These are phyloP conservation scores for Hsuehochloa calcarea DNA, from an alignment of 176 grass and related monocot genomes.

Conservation along the genomic window DNA sequence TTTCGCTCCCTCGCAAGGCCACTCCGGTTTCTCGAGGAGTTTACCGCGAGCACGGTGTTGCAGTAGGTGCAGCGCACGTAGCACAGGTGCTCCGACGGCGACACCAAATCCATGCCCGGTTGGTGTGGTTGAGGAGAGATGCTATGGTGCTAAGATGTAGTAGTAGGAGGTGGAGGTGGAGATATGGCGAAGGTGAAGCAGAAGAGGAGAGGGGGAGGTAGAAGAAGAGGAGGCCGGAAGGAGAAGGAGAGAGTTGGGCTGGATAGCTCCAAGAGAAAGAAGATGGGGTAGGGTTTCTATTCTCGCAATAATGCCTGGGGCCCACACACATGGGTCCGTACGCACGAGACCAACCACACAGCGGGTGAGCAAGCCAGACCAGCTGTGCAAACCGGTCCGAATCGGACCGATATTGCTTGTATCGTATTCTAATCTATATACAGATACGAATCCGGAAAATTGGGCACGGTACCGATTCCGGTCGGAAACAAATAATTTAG, in stretches of 20 bases:
- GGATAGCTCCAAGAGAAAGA: conserved; percentile 34
- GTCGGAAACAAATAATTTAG: too few relatives aligned
- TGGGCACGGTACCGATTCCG: too few relatives aligned
- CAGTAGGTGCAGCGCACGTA: conserved; percentile 97
- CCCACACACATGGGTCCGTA: conserved; percentile 49
- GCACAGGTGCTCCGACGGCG: conserved; percentile 78
- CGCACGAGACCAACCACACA: conserved; percentile 46
- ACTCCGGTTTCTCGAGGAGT: conserved; percentile 56
- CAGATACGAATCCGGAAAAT: too few relatives aligned
- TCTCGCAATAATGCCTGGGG: conserved; percentile 69
- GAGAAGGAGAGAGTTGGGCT: conserved; percentile 25
- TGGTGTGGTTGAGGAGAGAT: background rate
- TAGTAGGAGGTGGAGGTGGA: background rate
- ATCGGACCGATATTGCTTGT: too few relatives aligned
- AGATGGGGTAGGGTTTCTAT: conserved; percentile 84
- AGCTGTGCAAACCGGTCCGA: too few relatives aligned
- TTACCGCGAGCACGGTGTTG: conserved; percentile 88
- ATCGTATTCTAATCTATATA: too few relatives aligned
- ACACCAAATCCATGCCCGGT: conserved; percentile 63
- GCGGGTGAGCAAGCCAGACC: background rate
- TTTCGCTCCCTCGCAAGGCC: conserved; percentile 22
- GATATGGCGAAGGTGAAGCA: conserved; percentile 7
- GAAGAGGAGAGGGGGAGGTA: background rate
- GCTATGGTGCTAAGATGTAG: background rate
- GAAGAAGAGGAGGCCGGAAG: background rate